Evolutionary conservation across 208 protist species (phyloP), one percentile per base, ranked within the genome.

Genomic region (Trypanosoma scelopori): DNA sequence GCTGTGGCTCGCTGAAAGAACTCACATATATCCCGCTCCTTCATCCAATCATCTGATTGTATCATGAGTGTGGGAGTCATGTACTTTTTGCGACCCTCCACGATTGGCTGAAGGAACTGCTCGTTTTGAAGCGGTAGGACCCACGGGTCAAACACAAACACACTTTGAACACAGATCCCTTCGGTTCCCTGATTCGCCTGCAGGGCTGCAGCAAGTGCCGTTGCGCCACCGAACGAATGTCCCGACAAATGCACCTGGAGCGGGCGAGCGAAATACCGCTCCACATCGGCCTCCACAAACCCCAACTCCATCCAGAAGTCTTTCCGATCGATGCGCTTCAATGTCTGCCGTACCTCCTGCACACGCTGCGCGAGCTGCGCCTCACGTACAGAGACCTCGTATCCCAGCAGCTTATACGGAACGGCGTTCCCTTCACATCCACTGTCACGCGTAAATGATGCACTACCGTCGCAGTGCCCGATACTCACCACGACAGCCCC

Each of bases 211-310:
- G 70, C 73, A 32, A 95, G 64, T 9, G 62, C 82, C 7, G 90
- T 88, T 6, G 90, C 68, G 1, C 82, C 90, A 42, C 90, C 90
- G 65, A 95, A 95, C 41, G 89, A 95, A 65, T 95, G 89, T 5
- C 89, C 89, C 5, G 81, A 57, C 0, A 95, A 68, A 42, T 79
- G 63, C 3, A 90, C 35, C n/a, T 45, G 52, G 13, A 59, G 65
- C 7, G 69, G 37, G 27, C 42, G 18, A 13, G 32, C 46, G 7
- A 81, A 5, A 63, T 74, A 90, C 9, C 16, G 18, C 1, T 71
- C n/a, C 46, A 84, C 65, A n/a, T 85, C 73, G 7, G 47, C 32
- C 27, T 55, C 20, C 1, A 56, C 37, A 50, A 72, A 84, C 18
- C 77, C 81, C 5, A 89, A 7, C 0, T n/a, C 32, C 28, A 25